Evolutionary conservation across 176 grass and related monocot genomes (phyloP).

Genomic region (Tuctoria greenei): DNA sequence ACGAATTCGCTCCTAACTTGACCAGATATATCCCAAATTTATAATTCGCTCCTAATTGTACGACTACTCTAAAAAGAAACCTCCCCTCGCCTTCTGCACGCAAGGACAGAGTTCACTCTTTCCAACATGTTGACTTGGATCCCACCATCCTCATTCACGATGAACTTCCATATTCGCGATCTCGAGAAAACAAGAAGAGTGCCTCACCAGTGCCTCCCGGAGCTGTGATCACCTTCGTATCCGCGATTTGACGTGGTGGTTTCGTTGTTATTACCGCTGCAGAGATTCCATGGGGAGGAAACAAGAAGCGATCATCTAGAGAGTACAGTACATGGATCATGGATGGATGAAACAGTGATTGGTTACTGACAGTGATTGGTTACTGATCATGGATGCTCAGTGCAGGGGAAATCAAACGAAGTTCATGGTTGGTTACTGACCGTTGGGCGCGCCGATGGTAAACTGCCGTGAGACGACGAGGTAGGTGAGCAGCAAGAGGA

Average conservation of each 20-base stretch:
- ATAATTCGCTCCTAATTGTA: too few species aligned
- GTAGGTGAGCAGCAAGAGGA: slow-evolving; percentile 71
- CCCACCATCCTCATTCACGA: background rate
- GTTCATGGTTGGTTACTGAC: slow-evolving; percentile 1
- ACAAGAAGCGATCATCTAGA: background rate
- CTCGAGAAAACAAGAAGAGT: background rate
- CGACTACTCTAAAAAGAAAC: background rate
- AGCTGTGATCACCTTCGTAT: slow-evolving; percentile 9
- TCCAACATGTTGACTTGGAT: slow-evolving; percentile 4
- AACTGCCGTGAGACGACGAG: slow-evolving; percentile 53
- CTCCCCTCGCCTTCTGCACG: too few species aligned
- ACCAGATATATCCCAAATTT: background rate
- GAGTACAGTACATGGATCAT: background rate
- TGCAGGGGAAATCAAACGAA: background rate
- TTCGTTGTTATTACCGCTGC: slow-evolving; percentile 3
- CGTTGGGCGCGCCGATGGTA: slow-evolving; percentile 3
- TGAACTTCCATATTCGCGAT: background rate
- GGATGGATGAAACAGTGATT: slow-evolving; percentile 10
- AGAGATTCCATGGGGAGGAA: background rate
- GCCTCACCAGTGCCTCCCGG: slow-evolving; percentile 21
- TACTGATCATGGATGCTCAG: too few species aligned
- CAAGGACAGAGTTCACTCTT: background rate
- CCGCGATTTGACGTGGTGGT: background rate
- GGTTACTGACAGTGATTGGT: too few species aligned
- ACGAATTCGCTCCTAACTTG: background rate